Base-by-base conservation (phyloP, 1,139 yeast genomes). In the Candida tetrigidarum region DNA sequence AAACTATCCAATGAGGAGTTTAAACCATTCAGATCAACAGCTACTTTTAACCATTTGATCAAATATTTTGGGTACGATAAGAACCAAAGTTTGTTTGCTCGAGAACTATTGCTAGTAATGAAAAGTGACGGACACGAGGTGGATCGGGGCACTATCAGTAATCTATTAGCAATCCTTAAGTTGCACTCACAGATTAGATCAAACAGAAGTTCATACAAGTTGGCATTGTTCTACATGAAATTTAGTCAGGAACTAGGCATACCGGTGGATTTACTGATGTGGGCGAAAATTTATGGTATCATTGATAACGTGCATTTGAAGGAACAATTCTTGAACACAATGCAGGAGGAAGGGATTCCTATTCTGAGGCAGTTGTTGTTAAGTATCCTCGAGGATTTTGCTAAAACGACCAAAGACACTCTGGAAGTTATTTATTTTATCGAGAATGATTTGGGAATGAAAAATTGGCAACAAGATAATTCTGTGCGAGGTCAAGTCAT, bases 81-180 rank as follows among this genome's bases (percentile, higher is more conserved):
- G 51, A 65, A 71, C 51, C 79, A 74, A 54, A 69, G 69, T 41
- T 58, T 70, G 20, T 74, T 74, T 57, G 75, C 78, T 3, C 51
- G 78, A 25, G 74, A 71, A 47, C 49, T 74, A 14, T 54, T 74
- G 10, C 53, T 74, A 32, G 74, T 70, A 32, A 72, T 74, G 78
- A 62, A 66, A 32, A 62, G 67, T 45, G 79, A 74, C 44, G 76
- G 76, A 2, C 72, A 71, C 44, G 48, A 49, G n/a, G 73, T 74
- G 10, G 67, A 73, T 48, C 60, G 67, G 20, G 74, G 69, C 34
- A 74, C 78, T 40, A 69, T 74, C 45, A 74, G 74, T 51, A 57
- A 60, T 41, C 58, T 74, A 35, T 54, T 74, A 29, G 65, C 66
- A 43, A 52, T 68, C 14, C 60, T 69, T 39, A 54, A 57, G 37